Evolutionary conservation across 192 early-diverging fungal species (phyloP).

Genomic region (Nowakowskiella sp.): DNA sequence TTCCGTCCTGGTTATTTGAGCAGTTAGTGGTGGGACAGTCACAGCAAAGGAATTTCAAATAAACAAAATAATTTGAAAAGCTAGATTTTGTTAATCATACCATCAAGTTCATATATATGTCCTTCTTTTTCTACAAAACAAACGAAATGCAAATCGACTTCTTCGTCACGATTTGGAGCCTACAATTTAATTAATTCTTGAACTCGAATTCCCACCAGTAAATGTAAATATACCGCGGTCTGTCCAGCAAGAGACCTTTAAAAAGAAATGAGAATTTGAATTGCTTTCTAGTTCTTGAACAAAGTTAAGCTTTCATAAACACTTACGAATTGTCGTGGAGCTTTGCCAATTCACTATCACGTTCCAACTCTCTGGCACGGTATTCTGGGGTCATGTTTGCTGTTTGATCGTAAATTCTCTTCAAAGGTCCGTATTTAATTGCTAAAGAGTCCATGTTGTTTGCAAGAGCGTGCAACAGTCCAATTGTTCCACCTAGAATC

Average conservation of each 20-base stretch:
- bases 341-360: slow-evolving; percentile 30
- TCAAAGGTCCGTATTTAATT: slow-evolving; percentile 52
- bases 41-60: neutral
- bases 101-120: slow-evolving; percentile 83
- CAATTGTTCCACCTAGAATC: slow-evolving; percentile 96
- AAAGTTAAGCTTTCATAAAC: slow-evolving; percentile 24
- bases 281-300: slow-evolving; percentile 4
- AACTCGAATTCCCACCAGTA: neutral
- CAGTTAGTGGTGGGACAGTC: neutral
- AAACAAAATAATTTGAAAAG: too few relatives aligned
- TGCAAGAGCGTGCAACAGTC: slow-evolving; percentile 76
- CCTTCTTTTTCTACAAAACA: slow-evolving; percentile 75
- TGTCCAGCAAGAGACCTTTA: slow-evolving; percentile 45
- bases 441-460: slow-evolving; percentile 54
- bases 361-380: slow-evolving; percentile 64
- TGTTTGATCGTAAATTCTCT: slow-evolving; percentile 57
- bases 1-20: slow-evolving; percentile 44
- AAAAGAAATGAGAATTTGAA: slow-evolving; percentile 2
- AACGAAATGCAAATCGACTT: slow-evolving; percentile 78
- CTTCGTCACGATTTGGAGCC: slow-evolving; percentile 62
- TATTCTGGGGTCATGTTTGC: slow-evolving; percentile 57
- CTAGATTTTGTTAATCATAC: too few relatives aligned
- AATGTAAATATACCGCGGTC: slow-evolving; percentile 36
- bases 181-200: slow-evolving; percentile 13
- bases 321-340: slow-evolving; percentile 31